Evolutionary conservation across 1,284 basidiomycete species (phyloP).

Genomic region (Mycena citricolor): DNA sequence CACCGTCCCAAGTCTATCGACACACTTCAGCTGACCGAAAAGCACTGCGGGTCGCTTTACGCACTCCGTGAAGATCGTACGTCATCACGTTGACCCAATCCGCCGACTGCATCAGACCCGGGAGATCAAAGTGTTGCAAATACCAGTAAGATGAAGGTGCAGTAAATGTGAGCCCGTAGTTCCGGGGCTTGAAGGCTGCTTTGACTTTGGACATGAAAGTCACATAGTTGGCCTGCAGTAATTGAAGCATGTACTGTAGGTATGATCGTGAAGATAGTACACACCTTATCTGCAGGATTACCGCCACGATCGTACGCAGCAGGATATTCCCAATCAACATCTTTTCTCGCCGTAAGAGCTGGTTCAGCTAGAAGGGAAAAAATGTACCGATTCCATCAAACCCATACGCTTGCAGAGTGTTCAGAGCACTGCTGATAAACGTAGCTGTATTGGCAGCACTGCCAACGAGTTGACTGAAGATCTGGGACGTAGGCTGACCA

Average conservation of each 20-base stretch:
- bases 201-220: not conserved
- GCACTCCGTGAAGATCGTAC: constrained; percentile 5
- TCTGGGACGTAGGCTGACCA: constrained; percentile 13
- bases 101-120: constrained; percentile 3
- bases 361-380: not conserved
- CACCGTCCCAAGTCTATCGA: constrained; percentile 1
- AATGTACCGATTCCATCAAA: constrained; percentile 17
- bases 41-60: not conserved
- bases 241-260: not conserved
- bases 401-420: constrained; percentile 11
- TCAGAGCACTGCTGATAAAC: constrained; percentile 12
- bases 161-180: constrained; percentile 5
- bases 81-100: constrained; percentile 18
- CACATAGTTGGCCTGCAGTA: not conserved
- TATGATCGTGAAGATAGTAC: not conserved
- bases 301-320: constrained; percentile 4
- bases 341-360: no score
- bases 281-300: not conserved
- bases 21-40: no score
- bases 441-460: constrained; percentile 10
- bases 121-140: constrained; percentile 12
- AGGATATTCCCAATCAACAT: constrained; percentile 8
- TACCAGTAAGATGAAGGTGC: constrained; percentile 11
- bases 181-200: not conserved
- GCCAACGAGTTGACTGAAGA: constrained; percentile 13